These are phyloP conservation scores for Claviceps sp. DNA, from an alignment of 2,329 filamentous ascomycete genomes.

Conservation along the genomic window DNA sequence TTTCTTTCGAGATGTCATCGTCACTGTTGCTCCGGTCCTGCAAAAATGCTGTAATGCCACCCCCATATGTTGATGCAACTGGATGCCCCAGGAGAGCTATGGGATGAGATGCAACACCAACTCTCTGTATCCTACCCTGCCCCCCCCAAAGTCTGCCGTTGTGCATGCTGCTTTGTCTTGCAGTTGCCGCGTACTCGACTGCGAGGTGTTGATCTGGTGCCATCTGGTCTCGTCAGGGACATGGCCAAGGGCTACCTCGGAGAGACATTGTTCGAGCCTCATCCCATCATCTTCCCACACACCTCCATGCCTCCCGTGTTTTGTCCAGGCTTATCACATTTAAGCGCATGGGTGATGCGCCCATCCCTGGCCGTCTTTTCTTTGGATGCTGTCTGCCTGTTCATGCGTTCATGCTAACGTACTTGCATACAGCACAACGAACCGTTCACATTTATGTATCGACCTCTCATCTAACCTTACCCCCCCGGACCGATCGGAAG, in stretches of 20 bases:
- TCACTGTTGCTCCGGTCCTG: neutral
- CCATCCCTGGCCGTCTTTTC: slow-evolving; percentile 2
- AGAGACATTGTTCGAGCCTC: neutral
- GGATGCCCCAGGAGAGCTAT: neutral
- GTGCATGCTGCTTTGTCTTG: slow-evolving; percentile 1
- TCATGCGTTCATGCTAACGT: slow-evolving; percentile 2
- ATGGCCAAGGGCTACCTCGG: neutral
- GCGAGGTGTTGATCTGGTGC: neutral
- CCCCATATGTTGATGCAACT: neutral
- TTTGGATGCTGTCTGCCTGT: neutral
- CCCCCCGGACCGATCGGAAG: neutral
- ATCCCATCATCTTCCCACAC: neutral
- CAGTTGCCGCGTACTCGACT: neutral
- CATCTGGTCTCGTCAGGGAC: neutral
- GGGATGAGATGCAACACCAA: neutral
- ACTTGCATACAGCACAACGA: neutral
- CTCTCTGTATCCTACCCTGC: neutral
- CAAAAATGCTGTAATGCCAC: no score
- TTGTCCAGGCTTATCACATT: neutral
- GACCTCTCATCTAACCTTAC: neutral
- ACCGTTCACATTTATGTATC: neutral
- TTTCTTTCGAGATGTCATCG: neutral
- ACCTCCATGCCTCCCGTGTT: neutral
- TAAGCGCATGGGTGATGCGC: neutral
- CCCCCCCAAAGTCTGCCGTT: neutral